A percentile compares a stretch with the other conserved stretches of the same genome.
Evolutionary conservation across 208 protist genomes (phyloP).

Genomic region (Acanthamoeba triangularis): DNA sequence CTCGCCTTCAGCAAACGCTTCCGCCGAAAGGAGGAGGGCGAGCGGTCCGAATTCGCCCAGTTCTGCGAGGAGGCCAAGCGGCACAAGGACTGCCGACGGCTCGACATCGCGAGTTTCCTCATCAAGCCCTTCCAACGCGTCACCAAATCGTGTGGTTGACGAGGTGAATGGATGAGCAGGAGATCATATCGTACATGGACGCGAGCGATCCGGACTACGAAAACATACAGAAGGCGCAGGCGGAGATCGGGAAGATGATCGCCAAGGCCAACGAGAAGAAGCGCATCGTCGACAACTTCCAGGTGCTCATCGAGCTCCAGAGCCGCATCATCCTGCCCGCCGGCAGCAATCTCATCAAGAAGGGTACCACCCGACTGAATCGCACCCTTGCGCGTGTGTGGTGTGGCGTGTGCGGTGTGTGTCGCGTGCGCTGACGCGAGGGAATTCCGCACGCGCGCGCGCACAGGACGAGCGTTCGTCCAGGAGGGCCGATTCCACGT

Average conservation of each 20-base stretch:
- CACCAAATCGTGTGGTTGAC: conserved; percentile 23
- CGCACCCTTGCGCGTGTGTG: background rate
- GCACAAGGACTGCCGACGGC: conserved; percentile 33
- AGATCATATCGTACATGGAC: conserved; percentile 67
- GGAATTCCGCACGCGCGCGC: background rate
- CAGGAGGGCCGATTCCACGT: conserved; percentile 26
- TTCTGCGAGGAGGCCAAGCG: conserved; percentile 47
- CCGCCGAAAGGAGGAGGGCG: conserved; percentile 32
- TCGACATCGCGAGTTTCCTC: conserved; percentile 57
- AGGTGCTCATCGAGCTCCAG: conserved; percentile 18
- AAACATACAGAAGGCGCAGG: conserved; percentile 52
- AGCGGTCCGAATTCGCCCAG: conserved; percentile 22
- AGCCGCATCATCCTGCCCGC: conserved; percentile 32
- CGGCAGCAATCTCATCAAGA: conserved; percentile 34
- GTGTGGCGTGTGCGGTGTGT: no score
- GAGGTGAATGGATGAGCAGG: background rate
- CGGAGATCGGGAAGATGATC: conserved; percentile 66
- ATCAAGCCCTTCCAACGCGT: conserved; percentile 58
- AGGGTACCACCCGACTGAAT: background rate
- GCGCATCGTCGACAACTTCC: conserved; percentile 27
- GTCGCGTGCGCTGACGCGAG: background rate
- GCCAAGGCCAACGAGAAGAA: conserved; percentile 55
- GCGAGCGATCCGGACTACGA: conserved; percentile 24
- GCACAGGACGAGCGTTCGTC: conserved; percentile 23
- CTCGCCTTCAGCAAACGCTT: conserved; percentile 25